Evolutionary conservation across 2,329 filamentous ascomycete genomes (phyloP).

Genomic region (Colletotrichum neosansevieriae): DNA sequence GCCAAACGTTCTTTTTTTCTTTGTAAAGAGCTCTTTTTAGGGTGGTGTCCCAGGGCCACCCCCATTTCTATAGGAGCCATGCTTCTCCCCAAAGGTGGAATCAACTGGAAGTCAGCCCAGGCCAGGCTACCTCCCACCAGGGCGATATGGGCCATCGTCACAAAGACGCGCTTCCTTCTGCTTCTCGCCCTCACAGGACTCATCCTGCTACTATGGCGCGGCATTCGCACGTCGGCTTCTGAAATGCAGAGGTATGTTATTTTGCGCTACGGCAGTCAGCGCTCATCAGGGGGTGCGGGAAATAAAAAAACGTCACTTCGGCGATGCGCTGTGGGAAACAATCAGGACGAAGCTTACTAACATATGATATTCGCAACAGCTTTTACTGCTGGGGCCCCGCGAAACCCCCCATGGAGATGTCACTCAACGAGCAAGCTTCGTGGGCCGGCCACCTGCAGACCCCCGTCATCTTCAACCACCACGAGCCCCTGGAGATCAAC

Average conservation of each 20-base stretch:
- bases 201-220: constrained; percentile 88
- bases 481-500: constrained; percentile 88
- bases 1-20: constrained; percentile 21
- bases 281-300: constrained; percentile 12
- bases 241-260: constrained; percentile 88
- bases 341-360: constrained; percentile 17
- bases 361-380: constrained; percentile 60
- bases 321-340: constrained; percentile 11
- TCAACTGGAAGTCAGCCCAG: constrained; percentile 92
- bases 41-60: constrained; percentile 58
- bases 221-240: constrained; percentile 81
- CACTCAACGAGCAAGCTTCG: constrained; percentile 86
- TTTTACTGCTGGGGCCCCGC: constrained; percentile 98
- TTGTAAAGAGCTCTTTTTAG: constrained; percentile 39
- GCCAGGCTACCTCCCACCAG: constrained; percentile 82
- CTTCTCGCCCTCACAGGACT: constrained; percentile 77
- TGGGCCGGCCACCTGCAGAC: constrained; percentile 93
- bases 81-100: constrained; percentile 90
- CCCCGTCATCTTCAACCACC: constrained; percentile 96
- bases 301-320: background rate
- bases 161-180: constrained; percentile 82
- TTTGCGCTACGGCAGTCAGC: background rate
- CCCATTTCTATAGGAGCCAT: constrained; percentile 59
- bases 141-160: constrained; percentile 77
- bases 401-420: constrained; percentile 97